phyloP scores from a whole-genome alignment of 306 rosid species.

The Trifolium pratense region DNA sequence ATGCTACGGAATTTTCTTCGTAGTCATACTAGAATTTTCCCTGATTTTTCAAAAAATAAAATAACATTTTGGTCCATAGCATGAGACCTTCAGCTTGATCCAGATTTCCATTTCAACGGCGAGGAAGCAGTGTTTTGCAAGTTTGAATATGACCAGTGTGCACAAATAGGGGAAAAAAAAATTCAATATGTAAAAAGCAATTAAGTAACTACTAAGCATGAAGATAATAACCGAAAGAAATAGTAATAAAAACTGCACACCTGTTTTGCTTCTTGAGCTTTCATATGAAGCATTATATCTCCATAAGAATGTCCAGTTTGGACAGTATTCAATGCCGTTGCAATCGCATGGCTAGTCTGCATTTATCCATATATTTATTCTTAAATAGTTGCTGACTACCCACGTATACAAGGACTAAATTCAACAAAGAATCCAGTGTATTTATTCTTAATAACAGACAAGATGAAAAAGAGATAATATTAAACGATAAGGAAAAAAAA shows the following conservation, averaged over 20 bases:
- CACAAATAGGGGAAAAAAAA: not conserved
- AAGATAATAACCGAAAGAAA: constrained; percentile 28
- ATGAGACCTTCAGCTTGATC: too few species aligned
- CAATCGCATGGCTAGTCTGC: constrained; percentile 81
- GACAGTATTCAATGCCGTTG: constrained; percentile 74
- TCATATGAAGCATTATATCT: constrained; percentile 76
- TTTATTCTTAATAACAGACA: not conserved
- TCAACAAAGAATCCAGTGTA: not conserved
- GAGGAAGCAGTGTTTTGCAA: not conserved
- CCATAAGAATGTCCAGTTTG: constrained; percentile 92
- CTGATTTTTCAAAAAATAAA: too few species aligned
- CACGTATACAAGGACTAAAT: constrained; percentile 9
- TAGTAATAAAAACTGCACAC: constrained; percentile 49
- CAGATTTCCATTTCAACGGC: too few species aligned
- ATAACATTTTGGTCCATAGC: too few species aligned
- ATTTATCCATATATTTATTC: constrained; percentile 39
- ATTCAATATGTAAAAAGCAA: constrained; percentile 35
- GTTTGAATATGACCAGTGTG: constrained; percentile 18
- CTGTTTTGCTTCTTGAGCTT: constrained; percentile 73
- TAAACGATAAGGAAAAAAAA: not conserved
- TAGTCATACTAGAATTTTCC: too few species aligned
- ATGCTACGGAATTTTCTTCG: too few species aligned
- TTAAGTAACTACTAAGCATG: constrained; percentile 25
- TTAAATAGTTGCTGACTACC: constrained; percentile 14
- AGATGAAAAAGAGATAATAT: constrained; percentile 16